Percentiles rank a stretch among this genome's conserved stretches.
phyloP scores from a whole-genome alignment of 805 yeast genomes.

The Candida nonsorbophila region DNA sequence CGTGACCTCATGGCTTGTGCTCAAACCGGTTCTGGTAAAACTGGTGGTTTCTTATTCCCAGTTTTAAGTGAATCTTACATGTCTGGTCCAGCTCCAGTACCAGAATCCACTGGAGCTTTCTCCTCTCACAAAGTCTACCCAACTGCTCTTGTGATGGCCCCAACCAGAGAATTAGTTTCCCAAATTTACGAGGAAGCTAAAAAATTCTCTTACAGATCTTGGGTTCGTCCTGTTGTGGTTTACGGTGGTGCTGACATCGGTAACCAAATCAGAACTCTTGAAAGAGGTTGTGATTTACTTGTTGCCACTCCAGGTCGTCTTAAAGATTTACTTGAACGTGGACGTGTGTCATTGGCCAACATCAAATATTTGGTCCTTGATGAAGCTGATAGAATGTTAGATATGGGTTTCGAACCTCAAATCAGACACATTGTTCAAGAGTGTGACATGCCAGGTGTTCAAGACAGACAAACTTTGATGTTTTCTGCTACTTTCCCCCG shows the following conservation, averaged over 20 bases:
- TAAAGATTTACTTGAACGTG: constrained; percentile 93
- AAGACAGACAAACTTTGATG: constrained; percentile 93
- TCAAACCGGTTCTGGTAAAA: constrained; percentile 98
- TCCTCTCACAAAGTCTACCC: constrained; percentile 83
- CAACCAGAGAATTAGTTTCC: constrained; percentile 97
- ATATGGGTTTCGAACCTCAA: constrained; percentile 99
- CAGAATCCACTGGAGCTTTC: constrained; percentile 44
- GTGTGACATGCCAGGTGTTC: constrained; percentile 94
- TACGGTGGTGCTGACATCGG: constrained; percentile 98
- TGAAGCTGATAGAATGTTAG: constrained; percentile 99
- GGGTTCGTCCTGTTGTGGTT: constrained; percentile 95
- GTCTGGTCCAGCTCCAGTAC: constrained; percentile 72
- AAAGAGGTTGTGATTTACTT: constrained; percentile 89
- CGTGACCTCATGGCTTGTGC: constrained; percentile 97
- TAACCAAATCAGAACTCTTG: constrained; percentile 79
- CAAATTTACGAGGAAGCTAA: constrained; percentile 95
- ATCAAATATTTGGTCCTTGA: constrained; percentile 93
- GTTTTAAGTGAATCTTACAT: constrained; percentile 86
- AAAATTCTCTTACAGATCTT: constrained; percentile 94
- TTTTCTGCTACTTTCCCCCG: constrained; percentile 99
- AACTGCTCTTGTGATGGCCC: constrained; percentile 93
- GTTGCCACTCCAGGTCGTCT: constrained; percentile 99
- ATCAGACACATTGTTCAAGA: constrained; percentile 97
- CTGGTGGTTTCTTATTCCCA: constrained; percentile 99
- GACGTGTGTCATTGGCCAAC: constrained; percentile 81